phyloP scores from a whole-genome alignment of 2,329 filamentous ascomycete species.

The Biscogniauxia sp. region DNA sequence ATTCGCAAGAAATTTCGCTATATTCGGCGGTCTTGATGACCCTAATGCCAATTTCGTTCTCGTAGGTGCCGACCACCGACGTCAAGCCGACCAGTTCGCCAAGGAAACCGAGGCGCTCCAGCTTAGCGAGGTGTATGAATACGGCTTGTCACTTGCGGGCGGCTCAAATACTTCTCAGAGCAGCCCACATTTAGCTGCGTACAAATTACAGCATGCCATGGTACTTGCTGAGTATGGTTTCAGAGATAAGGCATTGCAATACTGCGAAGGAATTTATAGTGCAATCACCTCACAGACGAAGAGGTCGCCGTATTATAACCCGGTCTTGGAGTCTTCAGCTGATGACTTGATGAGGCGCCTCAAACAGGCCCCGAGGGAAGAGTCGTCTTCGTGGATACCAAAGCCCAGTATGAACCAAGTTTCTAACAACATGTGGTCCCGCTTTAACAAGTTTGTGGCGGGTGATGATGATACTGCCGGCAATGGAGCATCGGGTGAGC shows the following conservation, averaged over 20 bases:
- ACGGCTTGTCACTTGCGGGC: conserved; percentile 71
- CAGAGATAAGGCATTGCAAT: conserved; percentile 79
- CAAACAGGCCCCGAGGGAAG: conserved; percentile 80
- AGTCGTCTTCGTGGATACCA: conserved; percentile 82
- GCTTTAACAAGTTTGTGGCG: conserved; percentile 94
- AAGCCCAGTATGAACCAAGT: conserved; percentile 97
- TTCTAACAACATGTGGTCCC: conserved; percentile 83
- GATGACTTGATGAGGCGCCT: conserved; percentile 83
- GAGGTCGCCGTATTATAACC: conserved; percentile 82
- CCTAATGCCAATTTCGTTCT: conserved; percentile 75
- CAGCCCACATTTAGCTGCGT: conserved; percentile 80
- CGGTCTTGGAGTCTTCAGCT: conserved; percentile 68
- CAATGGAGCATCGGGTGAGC: conserved; percentile 54
- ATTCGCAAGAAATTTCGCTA: conserved; percentile 68
- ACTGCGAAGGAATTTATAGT: conserved; percentile 79
- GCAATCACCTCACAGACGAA: conserved; percentile 79
- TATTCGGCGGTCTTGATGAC: conserved; percentile 84
- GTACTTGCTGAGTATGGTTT: conserved; percentile 81
- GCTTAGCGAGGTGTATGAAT: conserved; percentile 95
- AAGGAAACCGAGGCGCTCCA: conserved; percentile 84
- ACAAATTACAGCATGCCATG: conserved; percentile 87
- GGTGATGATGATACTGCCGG: conserved; percentile 72
- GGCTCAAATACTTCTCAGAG: conserved; percentile 52
- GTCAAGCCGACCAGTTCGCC: conserved; percentile 67
- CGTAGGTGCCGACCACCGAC: conserved; percentile 78